Conservation (phyloP, 306 rosid genomes). For the Erythrophleum fordii region DNA sequence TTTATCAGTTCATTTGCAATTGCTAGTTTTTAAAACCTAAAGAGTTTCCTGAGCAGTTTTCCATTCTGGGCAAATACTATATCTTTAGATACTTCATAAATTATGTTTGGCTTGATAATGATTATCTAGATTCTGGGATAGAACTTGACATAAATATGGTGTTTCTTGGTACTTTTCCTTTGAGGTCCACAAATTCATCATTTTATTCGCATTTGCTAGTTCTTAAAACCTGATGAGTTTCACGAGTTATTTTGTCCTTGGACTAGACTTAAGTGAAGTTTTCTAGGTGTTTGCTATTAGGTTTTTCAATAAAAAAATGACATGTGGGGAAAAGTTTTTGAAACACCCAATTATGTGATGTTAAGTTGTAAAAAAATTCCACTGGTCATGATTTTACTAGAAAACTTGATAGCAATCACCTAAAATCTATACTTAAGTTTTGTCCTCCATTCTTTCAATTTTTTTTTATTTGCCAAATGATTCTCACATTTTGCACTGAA, state of each 20-base stretch:
- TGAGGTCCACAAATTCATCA: too few species aligned
- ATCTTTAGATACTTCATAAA: not conserved
- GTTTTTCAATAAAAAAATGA: too few species aligned
- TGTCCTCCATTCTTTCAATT: not conserved
- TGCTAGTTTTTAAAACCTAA: too few species aligned
- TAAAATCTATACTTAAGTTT: not conserved
- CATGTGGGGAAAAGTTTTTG: too few species aligned
- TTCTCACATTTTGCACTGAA: slow-evolving; percentile 39
- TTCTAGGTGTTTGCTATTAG: too few species aligned
- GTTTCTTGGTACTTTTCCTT: not conserved
- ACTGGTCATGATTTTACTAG: not conserved
- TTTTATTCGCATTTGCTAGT: not conserved
- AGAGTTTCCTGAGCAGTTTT: too few species aligned
- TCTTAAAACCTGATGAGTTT: not conserved
- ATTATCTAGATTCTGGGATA: not conserved
- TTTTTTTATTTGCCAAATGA: not conserved
- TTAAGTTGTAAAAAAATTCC: not conserved
- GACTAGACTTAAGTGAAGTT: too few species aligned
- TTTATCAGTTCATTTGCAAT: too few species aligned
- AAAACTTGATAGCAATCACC: not conserved
- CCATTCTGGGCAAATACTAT: not conserved
- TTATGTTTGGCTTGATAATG: slow-evolving; percentile 13
- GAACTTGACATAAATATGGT: slow-evolving; percentile 16
- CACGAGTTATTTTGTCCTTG: too few species aligned
- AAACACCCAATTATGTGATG: too few species aligned